These are phyloP conservation scores for Mycena amicta DNA, from an alignment of 768 basidiomycete genomes.

Conservation along the genomic window DNA sequence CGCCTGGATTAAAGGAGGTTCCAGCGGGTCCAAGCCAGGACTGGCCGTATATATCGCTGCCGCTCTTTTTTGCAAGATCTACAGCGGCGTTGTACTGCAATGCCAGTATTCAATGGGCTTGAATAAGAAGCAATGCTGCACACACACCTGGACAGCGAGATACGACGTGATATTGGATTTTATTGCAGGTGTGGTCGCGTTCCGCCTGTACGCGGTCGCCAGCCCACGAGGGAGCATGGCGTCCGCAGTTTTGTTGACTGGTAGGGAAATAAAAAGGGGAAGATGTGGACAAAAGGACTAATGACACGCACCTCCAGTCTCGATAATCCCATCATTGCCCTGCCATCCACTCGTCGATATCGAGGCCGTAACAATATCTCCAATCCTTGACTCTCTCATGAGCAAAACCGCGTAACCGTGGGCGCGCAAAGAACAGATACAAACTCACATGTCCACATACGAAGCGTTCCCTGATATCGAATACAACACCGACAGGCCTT, in stretches of 20 bases:
- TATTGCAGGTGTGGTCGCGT: neutral
- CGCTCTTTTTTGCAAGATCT: neutral
- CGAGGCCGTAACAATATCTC: neutral
- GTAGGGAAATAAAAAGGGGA: neutral
- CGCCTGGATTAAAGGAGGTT: neutral
- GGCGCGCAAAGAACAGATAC: no score
- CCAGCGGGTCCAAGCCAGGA: constrained; percentile 1
- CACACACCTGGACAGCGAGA: constrained; percentile 2
- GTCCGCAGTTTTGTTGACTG: neutral
- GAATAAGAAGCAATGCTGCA: no score
- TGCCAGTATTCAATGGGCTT: neutral
- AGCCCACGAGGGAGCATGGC: constrained; percentile 3
- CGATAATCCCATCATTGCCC: neutral
- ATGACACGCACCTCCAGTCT: neutral
- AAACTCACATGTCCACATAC: neutral
- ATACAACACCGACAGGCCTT: constrained; percentile 8
- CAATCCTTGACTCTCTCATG: constrained; percentile 1
- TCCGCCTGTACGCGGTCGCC: neutral
- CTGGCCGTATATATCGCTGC: neutral
- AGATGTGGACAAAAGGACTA: neutral
- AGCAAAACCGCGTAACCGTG: neutral
- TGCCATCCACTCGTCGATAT: constrained; percentile 1
- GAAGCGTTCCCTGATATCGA: constrained; percentile 5
- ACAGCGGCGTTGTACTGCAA: constrained; percentile 3
- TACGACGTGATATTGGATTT: neutral